phyloP scores from a whole-genome alignment of 805 yeast species.

The Brettanomyces sp. region DNA sequence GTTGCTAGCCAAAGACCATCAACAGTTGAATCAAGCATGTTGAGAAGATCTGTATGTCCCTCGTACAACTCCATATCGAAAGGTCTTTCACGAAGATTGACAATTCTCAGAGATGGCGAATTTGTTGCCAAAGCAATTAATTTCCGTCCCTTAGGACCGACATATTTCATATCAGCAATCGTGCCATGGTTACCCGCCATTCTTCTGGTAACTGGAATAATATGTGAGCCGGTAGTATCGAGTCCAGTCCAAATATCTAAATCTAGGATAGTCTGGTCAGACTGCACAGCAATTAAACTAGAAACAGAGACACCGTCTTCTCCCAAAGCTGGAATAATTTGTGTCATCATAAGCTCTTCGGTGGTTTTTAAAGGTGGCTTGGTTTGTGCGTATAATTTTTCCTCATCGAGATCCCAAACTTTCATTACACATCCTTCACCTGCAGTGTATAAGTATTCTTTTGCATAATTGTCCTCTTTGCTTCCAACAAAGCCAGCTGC shows the following conservation, averaged over 20 bases:
- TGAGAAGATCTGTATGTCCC: slow-evolving; percentile 82
- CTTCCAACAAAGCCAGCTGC: slow-evolving; percentile 46
- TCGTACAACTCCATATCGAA: slow-evolving; percentile 56
- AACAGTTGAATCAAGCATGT: slow-evolving; percentile 63
- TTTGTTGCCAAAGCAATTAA: slow-evolving; percentile 84
- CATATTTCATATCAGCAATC: slow-evolving; percentile 77
- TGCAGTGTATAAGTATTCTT: slow-evolving; percentile 51
- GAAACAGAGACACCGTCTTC: slow-evolving; percentile 14
- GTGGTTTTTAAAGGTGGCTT: slow-evolving; percentile 42
- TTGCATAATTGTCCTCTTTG: slow-evolving; percentile 13
- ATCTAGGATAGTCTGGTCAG: slow-evolving; percentile 71
- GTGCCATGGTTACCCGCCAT: slow-evolving; percentile 95
- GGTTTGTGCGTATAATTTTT: slow-evolving; percentile 36
- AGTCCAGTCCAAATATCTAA: slow-evolving; percentile 14
- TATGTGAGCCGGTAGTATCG: slow-evolving; percentile 18
- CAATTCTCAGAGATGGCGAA: slow-evolving; percentile 76
- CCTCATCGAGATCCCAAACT: slow-evolving; percentile 49
- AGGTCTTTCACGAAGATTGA: slow-evolving; percentile 48
- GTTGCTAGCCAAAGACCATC: slow-evolving; percentile 90
- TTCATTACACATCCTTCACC: slow-evolving; percentile 69
- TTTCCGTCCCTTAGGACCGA: slow-evolving; percentile 45
- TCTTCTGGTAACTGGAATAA: slow-evolving; percentile 38
- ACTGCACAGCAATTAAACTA: slow-evolving; percentile 46
- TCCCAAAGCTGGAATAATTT: slow-evolving; percentile 29
- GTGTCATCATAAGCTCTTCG: slow-evolving; percentile 68